A percentile compares a stretch with the other conserved stretches of the same genome.
Evolutionary conservation across 2,329 filamentous ascomycete genomes (phyloP).

Genomic region (Xylaria sp.): DNA sequence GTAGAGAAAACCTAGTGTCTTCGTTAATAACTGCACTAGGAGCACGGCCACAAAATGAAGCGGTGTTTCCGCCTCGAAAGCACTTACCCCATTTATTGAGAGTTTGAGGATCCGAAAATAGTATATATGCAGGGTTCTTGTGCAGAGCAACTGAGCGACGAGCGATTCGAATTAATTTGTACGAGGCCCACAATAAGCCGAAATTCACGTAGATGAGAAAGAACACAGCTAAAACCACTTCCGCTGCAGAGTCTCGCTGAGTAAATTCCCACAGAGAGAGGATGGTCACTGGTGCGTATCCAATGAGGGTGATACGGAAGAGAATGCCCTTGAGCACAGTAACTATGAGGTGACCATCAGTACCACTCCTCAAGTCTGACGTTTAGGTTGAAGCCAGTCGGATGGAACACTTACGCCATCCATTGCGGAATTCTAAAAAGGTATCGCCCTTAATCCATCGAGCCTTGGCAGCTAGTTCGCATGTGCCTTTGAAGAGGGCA

Average conservation of each 20-base stretch:
- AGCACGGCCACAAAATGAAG: not conserved
- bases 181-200: constrained; percentile 83
- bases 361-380: not conserved
- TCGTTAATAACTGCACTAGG: not conserved
- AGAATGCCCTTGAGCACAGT: constrained; percentile 92
- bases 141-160: constrained; percentile 89
- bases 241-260: constrained; percentile 79
- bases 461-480: constrained; percentile 75
- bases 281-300: constrained; percentile 88
- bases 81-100: constrained; percentile 81
- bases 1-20: constrained; percentile 77
- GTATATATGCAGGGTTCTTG: constrained; percentile 95
- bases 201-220: constrained; percentile 82
- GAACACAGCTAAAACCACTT: constrained; percentile 85
- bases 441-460: constrained; percentile 83
- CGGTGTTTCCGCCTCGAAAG: not conserved
- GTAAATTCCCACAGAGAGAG: constrained; percentile 95
- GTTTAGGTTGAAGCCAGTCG: not conserved
- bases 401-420: constrained; percentile 63
- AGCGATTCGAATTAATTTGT: constrained; percentile 88
- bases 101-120: constrained; percentile 92
- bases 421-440: constrained; percentile 92
- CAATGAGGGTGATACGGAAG: constrained; percentile 87
- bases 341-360: constrained; percentile 41
- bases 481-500: constrained; percentile 77